Evolutionary conservation across 495 filamentous ascomycete species (phyloP), one percentile per base, ranked within the genome.

Genomic region (Podospora comata): DNA sequence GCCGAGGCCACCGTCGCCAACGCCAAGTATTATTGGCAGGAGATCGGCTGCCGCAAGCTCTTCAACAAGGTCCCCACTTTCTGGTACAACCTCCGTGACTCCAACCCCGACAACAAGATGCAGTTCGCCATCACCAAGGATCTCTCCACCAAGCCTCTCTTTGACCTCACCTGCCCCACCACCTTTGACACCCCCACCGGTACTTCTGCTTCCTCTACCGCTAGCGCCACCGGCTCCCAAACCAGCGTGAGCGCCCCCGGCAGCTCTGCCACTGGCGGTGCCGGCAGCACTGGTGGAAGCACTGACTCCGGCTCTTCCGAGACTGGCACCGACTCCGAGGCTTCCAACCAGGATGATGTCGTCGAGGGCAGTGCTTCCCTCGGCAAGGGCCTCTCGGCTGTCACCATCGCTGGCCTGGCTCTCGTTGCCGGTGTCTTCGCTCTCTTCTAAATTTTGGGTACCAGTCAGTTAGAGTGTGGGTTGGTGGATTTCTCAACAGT

Each of bases 11-110:
- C 81, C 67, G 67, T 79, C 26, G 79, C 78, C 58, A 92, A 92
- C 77, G 89, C 90, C 63, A 79, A 90, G 84, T 84, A 80, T 71
- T 93, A 87, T 82, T 93, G 90, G 90, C 79, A 91, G 62, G 80
- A 90, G 72, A 83, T 92, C 62, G 88, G 85, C 62, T 93, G 90
- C 86, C 81, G 78, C 65, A 75, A 76, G 72, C 82, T 91, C 64
- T 88, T 91, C 73, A 86, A 84, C 73, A 83, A 86, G 69, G 79
- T 79, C 76, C 89, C 89, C 77, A 89, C 87, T 65, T 93, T 86
- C 83, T 93, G 85, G 85, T 80, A 79, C 74, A 80, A 78, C 71
- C 78, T 82, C 48, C 75, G 77, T 57, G 82, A 82, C 71, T 82
- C 79, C 65, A 82, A 82, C 77, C 76, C 75, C 23, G 79, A 76